Evolutionary conservation across 2,329 filamentous ascomycete species (phyloP), one percentile per base, ranked within the genome.

Genomic region (Dothistroma septosporum): DNA sequence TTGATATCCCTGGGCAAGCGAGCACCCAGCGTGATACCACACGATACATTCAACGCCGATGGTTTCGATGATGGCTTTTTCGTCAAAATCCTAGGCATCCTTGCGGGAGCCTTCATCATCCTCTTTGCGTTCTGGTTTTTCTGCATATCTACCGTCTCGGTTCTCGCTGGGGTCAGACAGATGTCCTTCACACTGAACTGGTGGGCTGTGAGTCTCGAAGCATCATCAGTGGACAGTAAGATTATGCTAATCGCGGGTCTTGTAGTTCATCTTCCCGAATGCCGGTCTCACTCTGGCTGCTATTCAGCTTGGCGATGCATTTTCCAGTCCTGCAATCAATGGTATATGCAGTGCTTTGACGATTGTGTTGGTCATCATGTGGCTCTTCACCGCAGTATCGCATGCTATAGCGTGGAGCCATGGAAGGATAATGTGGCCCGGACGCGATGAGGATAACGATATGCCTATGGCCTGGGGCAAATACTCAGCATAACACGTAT

Each of bases 251-350:
- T 6, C 3, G 6, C 2, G 24, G 2, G 24, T 28, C 24, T 28
- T 28, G 24, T 21, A 65, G 6, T 86, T 87, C 72, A 81, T 88
- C 35, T 88, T 88, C 68, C 85, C 86, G 6, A 87, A 88, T 61
- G 84, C 82, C 1, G 86, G 85, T 0, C 82, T 88, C 55, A 84
- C 83, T 1, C 76, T 88, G 44, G 82, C 84, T 0, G 81, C 81
- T 4, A 84, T 88, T 46, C 77, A 82, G 14, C 75, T 87, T 50
- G 85, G 82, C 2, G 77, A 78, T n/a, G 78, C 74, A 0, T 74
- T 86, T 11, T 72, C 77, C 0, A 87, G 83, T 66, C 62, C 76
- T 0, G 82, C 77, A 0, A 74, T 87, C n/a, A 69, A 80, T 68
- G 82, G 81, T 55, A 75, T 86, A 22, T 79, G 80, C 1, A 82